Evolutionary conservation across 208 protist species (phyloP).

Genomic region (Borovskyia barvae): DNA sequence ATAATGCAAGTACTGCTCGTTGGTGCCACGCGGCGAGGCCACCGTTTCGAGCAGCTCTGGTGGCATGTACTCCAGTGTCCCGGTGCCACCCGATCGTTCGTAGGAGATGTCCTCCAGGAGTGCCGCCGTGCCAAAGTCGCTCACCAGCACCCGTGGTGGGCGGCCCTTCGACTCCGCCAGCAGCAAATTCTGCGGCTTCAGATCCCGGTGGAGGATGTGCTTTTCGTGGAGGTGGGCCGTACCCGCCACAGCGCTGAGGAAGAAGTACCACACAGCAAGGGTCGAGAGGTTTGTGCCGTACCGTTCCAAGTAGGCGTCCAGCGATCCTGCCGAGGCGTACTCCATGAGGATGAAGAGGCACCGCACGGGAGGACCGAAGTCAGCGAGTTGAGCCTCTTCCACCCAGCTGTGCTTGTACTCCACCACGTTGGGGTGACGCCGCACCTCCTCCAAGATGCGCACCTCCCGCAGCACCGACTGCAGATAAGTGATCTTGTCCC

Average conservation of each 20-base stretch:
- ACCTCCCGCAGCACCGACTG: constrained; percentile 83
- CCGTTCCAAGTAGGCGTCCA: constrained; percentile 78
- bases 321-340: constrained; percentile 81
- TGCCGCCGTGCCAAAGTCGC: constrained; percentile 86
- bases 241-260: constrained; percentile 77
- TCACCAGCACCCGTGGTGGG: constrained; percentile 79
- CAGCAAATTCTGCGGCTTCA: constrained; percentile 89
- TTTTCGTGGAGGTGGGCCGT: constrained; percentile 79
- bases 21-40: constrained; percentile 7
- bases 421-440: constrained; percentile 85
- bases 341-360: constrained; percentile 92
- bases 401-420: constrained; percentile 92
- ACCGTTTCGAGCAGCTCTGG: constrained; percentile 81
- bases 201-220: constrained; percentile 85
- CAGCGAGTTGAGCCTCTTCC: constrained; percentile 72
- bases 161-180: constrained; percentile 45
- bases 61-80: constrained; percentile 90
- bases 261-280: constrained; percentile 90
- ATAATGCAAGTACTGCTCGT: constrained; percentile 48
- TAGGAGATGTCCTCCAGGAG: constrained; percentile 55
- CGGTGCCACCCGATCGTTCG: constrained; percentile 79
- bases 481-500: constrained; percentile 77
- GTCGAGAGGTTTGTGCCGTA: constrained; percentile 67
- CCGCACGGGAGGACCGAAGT: constrained; percentile 89
- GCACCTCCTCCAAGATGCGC: constrained; percentile 80